phyloP scores from a whole-genome alignment of 345 rosid genomes.

The Arabis hirsuta region DNA sequence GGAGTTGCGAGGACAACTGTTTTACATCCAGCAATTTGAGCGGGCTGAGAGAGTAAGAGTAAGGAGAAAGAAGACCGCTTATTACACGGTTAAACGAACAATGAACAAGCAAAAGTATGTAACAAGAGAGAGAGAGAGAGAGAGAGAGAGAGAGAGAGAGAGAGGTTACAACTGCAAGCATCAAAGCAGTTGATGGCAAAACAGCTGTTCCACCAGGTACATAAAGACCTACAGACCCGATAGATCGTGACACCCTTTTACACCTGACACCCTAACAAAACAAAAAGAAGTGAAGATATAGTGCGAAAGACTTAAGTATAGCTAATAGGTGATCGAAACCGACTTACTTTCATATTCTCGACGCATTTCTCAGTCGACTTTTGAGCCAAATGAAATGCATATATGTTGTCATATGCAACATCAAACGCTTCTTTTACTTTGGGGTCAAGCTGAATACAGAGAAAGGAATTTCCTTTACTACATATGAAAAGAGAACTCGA shows the following conservation, averaged over 20 bases:
- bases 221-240: conserved; percentile 91
- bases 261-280: conserved; percentile 80
- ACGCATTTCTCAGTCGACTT: conserved; percentile 63
- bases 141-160: background rate
- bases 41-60: conserved; percentile 61
- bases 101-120: conserved; percentile 6
- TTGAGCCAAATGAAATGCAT: conserved; percentile 89
- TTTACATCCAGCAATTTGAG: conserved; percentile 92
- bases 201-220: conserved; percentile 97
- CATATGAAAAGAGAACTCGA: conserved; percentile 1
- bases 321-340: background rate
- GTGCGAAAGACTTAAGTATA: conserved; percentile 13
- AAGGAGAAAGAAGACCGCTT: conserved; percentile 29
- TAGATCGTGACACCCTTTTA: conserved; percentile 84
- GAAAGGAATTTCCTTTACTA: conserved; percentile 12
- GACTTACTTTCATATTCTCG: conserved; percentile 84
- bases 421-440: conserved; percentile 73
- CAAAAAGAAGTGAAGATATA: background rate
- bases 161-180: conserved; percentile 82
- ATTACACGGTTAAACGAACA: background rate
- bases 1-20: conserved; percentile 90
- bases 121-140: background rate
- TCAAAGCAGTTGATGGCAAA: conserved; percentile 90
- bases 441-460: conserved; percentile 62
- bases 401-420: conserved; percentile 85